phyloP scores from a whole-genome alignment of 1,284 basidiomycete genomes.

The Heliocybe sulcata region DNA sequence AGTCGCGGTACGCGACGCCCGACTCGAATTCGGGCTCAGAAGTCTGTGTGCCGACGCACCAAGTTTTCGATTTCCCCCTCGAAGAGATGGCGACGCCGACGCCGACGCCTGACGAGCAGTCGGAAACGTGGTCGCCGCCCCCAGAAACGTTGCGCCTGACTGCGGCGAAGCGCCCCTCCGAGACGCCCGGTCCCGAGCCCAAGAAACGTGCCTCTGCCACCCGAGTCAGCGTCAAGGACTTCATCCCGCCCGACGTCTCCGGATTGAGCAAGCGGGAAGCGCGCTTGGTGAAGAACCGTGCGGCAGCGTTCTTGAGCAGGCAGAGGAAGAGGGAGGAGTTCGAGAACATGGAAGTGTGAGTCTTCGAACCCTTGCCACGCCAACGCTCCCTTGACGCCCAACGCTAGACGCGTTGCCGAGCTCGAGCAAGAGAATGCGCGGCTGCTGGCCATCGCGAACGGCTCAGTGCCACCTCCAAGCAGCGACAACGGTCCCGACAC shows the following conservation, averaged over 20 bases:
- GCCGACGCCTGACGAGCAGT: constrained; percentile 2
- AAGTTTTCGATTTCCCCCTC: constrained; percentile 56
- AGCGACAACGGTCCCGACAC: constrained; percentile 16
- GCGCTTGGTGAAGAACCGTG: constrained; percentile 85
- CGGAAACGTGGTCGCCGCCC: constrained; percentile 22
- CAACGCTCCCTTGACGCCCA: neutral
- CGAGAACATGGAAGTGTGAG: constrained; percentile 82
- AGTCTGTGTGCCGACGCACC: constrained; percentile 59
- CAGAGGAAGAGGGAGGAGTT: constrained; percentile 91
- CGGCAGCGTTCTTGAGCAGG: constrained; percentile 83
- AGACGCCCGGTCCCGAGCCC: constrained; percentile 28
- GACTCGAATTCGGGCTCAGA: constrained; percentile 33
- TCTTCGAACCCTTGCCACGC: constrained; percentile 17
- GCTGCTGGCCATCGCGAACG: constrained; percentile 43
- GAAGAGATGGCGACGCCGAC: constrained; percentile 14
- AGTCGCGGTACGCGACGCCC: constrained; percentile 27
- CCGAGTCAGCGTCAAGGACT: constrained; percentile 73
- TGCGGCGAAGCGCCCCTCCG: constrained; percentile 32
- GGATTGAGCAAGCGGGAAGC: constrained; percentile 87
- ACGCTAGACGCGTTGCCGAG: constrained; percentile 59
- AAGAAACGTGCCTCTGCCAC: constrained; percentile 59
- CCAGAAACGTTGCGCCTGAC: constrained; percentile 18
- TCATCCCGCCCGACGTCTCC: constrained; percentile 81
- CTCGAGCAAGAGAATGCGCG: constrained; percentile 74
- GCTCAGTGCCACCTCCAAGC: constrained; percentile 14